Percentiles rank a stretch among this genome's conserved stretches.
These are phyloP conservation scores for Byssoonygena ceratinophila DNA, from an alignment of 2,329 filamentous ascomycete genomes.

Conservation along the genomic window DNA sequence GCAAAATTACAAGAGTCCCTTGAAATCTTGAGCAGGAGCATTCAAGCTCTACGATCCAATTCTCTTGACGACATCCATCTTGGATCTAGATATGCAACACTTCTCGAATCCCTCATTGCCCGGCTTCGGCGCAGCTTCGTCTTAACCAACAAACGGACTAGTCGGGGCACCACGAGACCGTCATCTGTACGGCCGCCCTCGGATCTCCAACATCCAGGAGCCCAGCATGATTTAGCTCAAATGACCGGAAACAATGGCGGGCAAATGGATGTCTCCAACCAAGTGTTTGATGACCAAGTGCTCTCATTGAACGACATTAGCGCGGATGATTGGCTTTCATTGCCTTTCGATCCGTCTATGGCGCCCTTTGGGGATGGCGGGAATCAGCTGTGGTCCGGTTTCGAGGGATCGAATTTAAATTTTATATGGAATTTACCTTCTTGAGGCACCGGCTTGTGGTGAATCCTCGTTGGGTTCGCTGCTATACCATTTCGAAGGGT, in stretches of 20 bases:
- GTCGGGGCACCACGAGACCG: conserved; percentile 20
- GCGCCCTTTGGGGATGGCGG: conserved; percentile 34
- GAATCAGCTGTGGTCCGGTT: conserved; percentile 30
- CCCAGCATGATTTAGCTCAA: background rate
- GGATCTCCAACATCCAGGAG: conserved; percentile 19
- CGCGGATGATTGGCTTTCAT: conserved; percentile 34
- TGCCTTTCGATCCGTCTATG: conserved; percentile 37
- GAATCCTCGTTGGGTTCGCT: no score
- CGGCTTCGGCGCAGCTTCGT: conserved; percentile 31
- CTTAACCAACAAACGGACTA: conserved; percentile 25
- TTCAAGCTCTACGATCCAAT: conserved; percentile 40
- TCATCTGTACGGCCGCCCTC: conserved; percentile 25
- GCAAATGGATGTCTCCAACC: conserved; percentile 10
- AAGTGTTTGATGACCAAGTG: conserved; percentile 13
- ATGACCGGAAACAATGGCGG: background rate
- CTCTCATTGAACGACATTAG: conserved; percentile 15
- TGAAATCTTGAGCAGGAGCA: conserved; percentile 40
- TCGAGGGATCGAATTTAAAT: conserved; percentile 33
- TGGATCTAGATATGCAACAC: conserved; percentile 41
- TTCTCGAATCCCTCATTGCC: conserved; percentile 40
- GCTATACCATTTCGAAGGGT: no score
- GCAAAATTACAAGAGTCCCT: conserved; percentile 41
- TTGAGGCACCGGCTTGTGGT: conserved; percentile 15
- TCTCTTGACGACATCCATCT: conserved; percentile 45
- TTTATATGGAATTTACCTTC: conserved; percentile 37